These are phyloP conservation scores for Tulasnella sp. DNA, from an alignment of 768 basidiomycete genomes.

Conservation along the genomic window DNA sequence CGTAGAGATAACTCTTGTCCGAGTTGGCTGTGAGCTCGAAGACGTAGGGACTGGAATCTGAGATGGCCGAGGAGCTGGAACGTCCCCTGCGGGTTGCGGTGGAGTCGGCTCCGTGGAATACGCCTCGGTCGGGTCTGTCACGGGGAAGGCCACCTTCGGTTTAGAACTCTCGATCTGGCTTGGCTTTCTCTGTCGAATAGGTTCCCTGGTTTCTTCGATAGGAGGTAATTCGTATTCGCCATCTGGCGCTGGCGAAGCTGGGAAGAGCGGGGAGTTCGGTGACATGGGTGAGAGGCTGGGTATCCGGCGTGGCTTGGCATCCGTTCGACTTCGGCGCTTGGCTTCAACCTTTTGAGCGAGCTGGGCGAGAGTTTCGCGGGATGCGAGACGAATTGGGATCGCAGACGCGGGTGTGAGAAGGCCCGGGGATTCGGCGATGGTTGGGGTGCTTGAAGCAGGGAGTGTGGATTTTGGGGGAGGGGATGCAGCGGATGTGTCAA, in stretches of 20 bases:
- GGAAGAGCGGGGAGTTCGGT: not conserved
- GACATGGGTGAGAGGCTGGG: conserved; percentile 6
- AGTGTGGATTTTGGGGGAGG: not conserved
- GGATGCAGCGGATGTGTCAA: not conserved
- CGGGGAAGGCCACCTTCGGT: conserved; percentile 17
- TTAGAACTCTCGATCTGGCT: conserved; percentile 11
- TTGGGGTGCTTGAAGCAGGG: not conserved
- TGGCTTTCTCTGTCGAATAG: conserved; percentile 9
- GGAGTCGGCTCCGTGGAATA: not conserved
- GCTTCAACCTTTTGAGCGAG: conserved; percentile 18
- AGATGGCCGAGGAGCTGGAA: not conserved
- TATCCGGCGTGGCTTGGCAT: conserved; percentile 13
- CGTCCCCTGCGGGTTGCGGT: not conserved
- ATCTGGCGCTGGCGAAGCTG: conserved; percentile 1
- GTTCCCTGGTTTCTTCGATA: not conserved
- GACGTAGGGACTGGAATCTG: not conserved
- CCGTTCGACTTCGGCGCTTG: conserved; percentile 13
- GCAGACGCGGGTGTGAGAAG: conserved; percentile 14
- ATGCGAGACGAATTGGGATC: conserved; percentile 9
- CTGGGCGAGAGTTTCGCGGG: conserved; percentile 16
- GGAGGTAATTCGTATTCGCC: not conserved
- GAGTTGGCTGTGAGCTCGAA: not conserved
- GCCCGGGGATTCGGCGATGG: not conserved
- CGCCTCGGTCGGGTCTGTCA: conserved; percentile 7
- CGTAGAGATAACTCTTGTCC: not conserved